Base-by-base conservation (phyloP, 176 grass and related monocot species). In the Aegilops umbellulata region DNA sequence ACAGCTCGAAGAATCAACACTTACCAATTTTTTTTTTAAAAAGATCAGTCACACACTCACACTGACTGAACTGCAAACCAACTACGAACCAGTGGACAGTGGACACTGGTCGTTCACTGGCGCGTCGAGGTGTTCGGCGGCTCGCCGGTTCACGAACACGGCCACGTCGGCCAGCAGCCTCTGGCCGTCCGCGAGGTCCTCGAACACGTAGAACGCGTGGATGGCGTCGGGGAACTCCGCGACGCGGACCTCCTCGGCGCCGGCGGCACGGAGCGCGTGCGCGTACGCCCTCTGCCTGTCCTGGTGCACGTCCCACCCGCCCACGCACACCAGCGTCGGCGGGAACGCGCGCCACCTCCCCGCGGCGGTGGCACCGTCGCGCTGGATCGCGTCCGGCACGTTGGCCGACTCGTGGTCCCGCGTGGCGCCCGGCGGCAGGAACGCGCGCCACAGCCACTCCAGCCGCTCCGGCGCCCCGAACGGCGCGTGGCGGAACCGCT, bases 391-490 rank as follows among this genome's bases (percentile, higher is more conserved):
- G 20, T 34, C 66, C 3, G 82, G 89, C 72, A 92, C 80, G 74
- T 92, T 85, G 55, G 89, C 86, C 6, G 84, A 76, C 23, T 89
- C 86, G 79, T 89, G 92, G 87, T 94, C 87, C 81, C 74, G 51
- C 83, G 90, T 80, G 15, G 87, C 80, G 7, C 89, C 85, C 17
- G 51, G 58, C 3, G 89, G 86, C 9, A 94, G 76, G 74, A 91
- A 94, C 77, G 89, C 81, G 61, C 76, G 57, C 89, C 89, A 89
- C 87, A 92, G 81, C 86, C 86, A 91, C 17, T 57, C 65, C 7
- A 87, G 36, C 44, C 79, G 78, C 41, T 66, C 83, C 4, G 81
- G 60, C 7, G 29, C 1, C n/a, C 80, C 82, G 85, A 94, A 90
- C 29, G 80, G 86, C 41, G 79, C 61, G 72, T 36, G 41, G 27